phyloP scores from a whole-genome alignment of 2,329 filamentous ascomycete genomes.

The Westerdykella ornata region DNA sequence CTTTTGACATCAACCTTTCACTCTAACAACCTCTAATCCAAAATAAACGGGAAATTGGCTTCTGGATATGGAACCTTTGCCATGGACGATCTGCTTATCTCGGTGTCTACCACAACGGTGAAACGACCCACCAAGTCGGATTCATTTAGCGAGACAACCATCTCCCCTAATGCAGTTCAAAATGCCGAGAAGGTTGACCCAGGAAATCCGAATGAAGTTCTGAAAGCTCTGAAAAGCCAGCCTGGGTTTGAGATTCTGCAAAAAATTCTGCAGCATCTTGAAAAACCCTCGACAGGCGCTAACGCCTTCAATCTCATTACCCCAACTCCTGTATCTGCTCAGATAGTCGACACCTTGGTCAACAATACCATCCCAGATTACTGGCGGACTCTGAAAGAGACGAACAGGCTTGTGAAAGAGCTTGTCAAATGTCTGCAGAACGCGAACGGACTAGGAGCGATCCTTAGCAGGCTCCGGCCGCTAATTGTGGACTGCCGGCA shows the following conservation, averaged over 20 bases:
- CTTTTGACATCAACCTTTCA: not conserved
- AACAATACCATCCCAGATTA: constrained; percentile 72
- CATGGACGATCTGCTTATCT: constrained; percentile 48
- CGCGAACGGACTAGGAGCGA: constrained; percentile 69
- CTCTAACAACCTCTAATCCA: not conserved
- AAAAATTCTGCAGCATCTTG: constrained; percentile 50
- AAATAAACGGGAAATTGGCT: not conserved
- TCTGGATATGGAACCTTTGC: constrained; percentile 8
- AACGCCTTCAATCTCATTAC: constrained; percentile 51
- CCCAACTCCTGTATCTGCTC: constrained; percentile 62
- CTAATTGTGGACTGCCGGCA: constrained; percentile 43
- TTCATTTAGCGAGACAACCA: constrained; percentile 11
- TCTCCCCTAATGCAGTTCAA: not conserved
- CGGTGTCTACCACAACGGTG: constrained; percentile 38
- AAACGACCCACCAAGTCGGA: constrained; percentile 18
- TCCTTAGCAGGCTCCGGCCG: constrained; percentile 61
- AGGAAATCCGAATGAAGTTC: constrained; percentile 43
- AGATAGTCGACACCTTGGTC: constrained; percentile 69
- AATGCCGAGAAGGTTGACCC: constrained; percentile 9
- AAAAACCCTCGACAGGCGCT: constrained; percentile 12
- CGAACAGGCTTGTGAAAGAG: constrained; percentile 38
- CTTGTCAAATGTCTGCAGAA: constrained; percentile 64
- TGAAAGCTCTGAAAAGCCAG: constrained; percentile 56
- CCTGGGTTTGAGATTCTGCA: constrained; percentile 55
- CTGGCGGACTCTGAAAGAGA: constrained; percentile 57